These are phyloP conservation scores for Mikania micrantha DNA, from an alignment of 129 eudicot species.

Conservation along the genomic window DNA sequence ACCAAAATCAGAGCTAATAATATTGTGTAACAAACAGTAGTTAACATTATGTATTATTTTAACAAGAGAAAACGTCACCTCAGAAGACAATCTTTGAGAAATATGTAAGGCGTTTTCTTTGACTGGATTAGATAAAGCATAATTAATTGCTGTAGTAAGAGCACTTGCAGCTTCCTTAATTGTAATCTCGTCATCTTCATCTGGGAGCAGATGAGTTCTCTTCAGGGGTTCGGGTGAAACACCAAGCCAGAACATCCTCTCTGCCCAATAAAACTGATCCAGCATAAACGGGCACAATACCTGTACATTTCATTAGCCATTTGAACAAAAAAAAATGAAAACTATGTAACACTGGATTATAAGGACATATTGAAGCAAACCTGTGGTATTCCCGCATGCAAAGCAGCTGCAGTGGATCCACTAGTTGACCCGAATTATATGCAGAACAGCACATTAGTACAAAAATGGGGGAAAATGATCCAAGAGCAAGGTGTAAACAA, in stretches of 20 bases:
- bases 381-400: slow-evolving; percentile 88
- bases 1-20: background rate
- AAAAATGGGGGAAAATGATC: slow-evolving; percentile 10
- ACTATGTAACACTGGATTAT: background rate
- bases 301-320: slow-evolving; percentile 31
- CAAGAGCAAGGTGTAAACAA: background rate
- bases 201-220: slow-evolving; percentile 55
- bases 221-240: slow-evolving; percentile 82
- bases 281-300: slow-evolving; percentile 76
- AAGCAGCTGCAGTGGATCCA: slow-evolving; percentile 96
- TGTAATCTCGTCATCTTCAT: slow-evolving; percentile 40
- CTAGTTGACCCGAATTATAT: slow-evolving; percentile 29
- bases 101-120: slow-evolving; percentile 52
- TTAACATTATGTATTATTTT: background rate
- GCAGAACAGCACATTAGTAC: slow-evolving; percentile 6
- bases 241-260: slow-evolving; percentile 94
- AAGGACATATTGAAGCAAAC: slow-evolving; percentile 30
- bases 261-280: slow-evolving; percentile 98
- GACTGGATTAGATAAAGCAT: slow-evolving; percentile 55
- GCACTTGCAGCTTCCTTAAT: slow-evolving; percentile 50
- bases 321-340: background rate
- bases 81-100: slow-evolving; percentile 49
- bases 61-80: slow-evolving; percentile 40
- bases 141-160: slow-evolving; percentile 44
- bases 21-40: background rate